Evolutionary conservation across 1,284 basidiomycete species (phyloP), one percentile per base, ranked within the genome.

Genomic region (Moesziomyces parantarcticus): DNA sequence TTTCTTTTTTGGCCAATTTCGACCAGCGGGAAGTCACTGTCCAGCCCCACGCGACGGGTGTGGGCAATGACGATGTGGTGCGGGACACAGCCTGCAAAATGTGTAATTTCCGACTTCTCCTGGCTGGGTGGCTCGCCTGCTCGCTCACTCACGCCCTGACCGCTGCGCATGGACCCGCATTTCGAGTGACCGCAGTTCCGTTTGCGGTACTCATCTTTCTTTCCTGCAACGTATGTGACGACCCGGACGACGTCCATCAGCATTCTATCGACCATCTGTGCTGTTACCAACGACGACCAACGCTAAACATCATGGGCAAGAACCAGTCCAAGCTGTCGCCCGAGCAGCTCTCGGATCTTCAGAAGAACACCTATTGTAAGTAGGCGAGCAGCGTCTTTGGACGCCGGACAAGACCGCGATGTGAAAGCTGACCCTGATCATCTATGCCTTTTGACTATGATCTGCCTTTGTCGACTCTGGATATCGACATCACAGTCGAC

Each of bases 351-450:
- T 88, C 90, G 39, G 94, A 97, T 83, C 90, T 99, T 57, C 95
- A 98, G 87, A 97, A 95, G 89, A 93, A 94, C 86, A 99, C 97
- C 1, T 97, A 99, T 85, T 99, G 96, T 97, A 81, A 84, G 92
- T 77, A 5, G 29, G 29, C 29, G 13, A 42, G 44, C 20, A 23
- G n/a, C 36, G 40, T 23, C n/a, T 36, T 5, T 18, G 16, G 49
- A 41, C 21, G 21, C 8, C 36, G 23, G 18, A 41, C 13, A n/a
- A 14, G 56, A 43, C 55, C 58, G n/a, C 64, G 72, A 29, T 51
- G 66, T 29, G 26, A 52, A n/a, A 39, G 36, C 16, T 39, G 2
- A 39, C 36, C 36, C 7, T n/a, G 16, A n/a, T 14, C 7, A 1
- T 50, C 23, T 22, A 23, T 20, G 9, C 8, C 11, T 3, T 50